phyloP scores from a whole-genome alignment of 1,284 basidiomycete species.

The Tremellales sp. region DNA sequence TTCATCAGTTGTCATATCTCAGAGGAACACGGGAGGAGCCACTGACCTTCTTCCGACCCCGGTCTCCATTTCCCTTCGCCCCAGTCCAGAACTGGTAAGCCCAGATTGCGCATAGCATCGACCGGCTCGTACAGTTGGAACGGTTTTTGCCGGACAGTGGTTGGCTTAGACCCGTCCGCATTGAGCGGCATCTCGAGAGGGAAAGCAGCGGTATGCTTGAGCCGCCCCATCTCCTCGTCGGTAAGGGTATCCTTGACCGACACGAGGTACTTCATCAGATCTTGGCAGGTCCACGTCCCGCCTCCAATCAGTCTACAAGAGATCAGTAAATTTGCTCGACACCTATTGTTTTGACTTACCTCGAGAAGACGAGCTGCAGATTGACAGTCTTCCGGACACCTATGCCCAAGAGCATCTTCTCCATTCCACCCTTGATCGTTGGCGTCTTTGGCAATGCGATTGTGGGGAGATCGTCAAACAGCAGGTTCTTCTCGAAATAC shows the following conservation, averaged over 20 bases:
- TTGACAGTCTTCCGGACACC: conserved; percentile 91
- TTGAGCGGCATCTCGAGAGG: conserved; percentile 56
- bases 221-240: conserved; percentile 63
- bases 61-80: conserved; percentile 72
- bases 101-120: conserved; percentile 66
- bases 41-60: conserved; percentile 75
- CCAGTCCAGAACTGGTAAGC: conserved; percentile 85
- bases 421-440: conserved; percentile 67
- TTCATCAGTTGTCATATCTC: conserved; percentile 5
- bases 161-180: conserved; percentile 40
- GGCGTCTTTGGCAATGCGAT: conserved; percentile 68
- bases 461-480: conserved; percentile 85
- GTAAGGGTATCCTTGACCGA: conserved; percentile 71
- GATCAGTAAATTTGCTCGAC: conserved; percentile 5
- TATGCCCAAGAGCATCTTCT: conserved; percentile 69
- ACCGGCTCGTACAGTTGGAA: conserved; percentile 78
- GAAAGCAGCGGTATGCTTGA: conserved; percentile 78
- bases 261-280: conserved; percentile 81
- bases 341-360: conserved; percentile 57
- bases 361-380: conserved; percentile 77
- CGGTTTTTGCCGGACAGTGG: conserved; percentile 56
- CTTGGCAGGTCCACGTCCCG: conserved; percentile 44
- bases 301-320: conserved; percentile 53
- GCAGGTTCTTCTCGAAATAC: conserved; percentile 82
- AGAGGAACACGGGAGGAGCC: not conserved